phyloP scores from a whole-genome alignment of 2,329 filamentous ascomycete genomes.

The Furcasterigmium furcatum region DNA sequence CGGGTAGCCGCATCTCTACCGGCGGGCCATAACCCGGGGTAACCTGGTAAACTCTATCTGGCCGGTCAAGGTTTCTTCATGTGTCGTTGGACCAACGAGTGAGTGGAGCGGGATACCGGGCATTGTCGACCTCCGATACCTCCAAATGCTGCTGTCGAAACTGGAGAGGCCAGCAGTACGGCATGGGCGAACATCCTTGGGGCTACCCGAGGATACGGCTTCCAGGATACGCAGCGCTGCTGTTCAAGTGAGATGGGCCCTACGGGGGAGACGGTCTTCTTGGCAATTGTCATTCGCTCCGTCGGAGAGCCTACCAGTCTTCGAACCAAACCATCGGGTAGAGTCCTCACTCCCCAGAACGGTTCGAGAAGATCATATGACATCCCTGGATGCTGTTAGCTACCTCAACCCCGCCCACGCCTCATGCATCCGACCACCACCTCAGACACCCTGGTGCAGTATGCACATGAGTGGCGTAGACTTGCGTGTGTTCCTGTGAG shows the following conservation, averaged over 20 bases:
- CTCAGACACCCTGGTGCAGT: neutral
- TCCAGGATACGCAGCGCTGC: too few species aligned
- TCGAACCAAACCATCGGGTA: slow-evolving; percentile 3
- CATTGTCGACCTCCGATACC: too few species aligned
- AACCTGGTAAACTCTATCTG: neutral
- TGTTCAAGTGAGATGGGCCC: too few species aligned
- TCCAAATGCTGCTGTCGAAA: too few species aligned
- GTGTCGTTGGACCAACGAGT: too few species aligned
- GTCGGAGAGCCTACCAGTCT: neutral
- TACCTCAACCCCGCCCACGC: neutral
- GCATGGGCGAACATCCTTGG: too few species aligned
- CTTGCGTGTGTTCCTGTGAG: neutral
- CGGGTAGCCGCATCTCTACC: neutral
- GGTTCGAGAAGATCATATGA: neutral
- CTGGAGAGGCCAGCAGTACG: too few species aligned
- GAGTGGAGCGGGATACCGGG: too few species aligned
- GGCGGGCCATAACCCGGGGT: neutral
- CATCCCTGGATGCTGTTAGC: neutral
- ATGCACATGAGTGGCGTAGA: neutral
- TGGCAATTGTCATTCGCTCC: too few species aligned
- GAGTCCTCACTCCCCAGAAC: neutral
- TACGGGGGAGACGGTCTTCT: too few species aligned
- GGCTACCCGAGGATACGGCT: too few species aligned
- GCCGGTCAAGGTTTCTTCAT: neutral
- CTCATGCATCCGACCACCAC: neutral